Evolutionary conservation across 2,329 filamentous ascomycete species (phyloP).

Genomic region (Gaeumannomyces tritici): DNA sequence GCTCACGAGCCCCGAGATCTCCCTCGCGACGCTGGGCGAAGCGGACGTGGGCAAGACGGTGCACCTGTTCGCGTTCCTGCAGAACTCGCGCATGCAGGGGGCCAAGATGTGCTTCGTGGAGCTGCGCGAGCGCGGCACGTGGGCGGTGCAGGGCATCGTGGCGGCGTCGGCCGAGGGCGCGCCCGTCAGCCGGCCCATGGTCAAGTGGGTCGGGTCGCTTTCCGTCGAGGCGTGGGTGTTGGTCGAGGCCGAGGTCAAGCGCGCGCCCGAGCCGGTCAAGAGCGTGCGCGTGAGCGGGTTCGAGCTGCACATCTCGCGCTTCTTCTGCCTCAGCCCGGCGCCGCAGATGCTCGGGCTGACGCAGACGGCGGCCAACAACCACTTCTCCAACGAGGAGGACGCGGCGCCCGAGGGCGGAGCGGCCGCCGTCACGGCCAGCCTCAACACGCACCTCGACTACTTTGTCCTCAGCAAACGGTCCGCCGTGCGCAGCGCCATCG

Average conservation of each 20-base stretch:
- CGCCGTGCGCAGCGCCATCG: slow-evolving; percentile 69
- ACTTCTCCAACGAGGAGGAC: slow-evolving; percentile 45
- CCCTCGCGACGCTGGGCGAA: slow-evolving; percentile 56
- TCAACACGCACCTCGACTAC: slow-evolving; percentile 84
- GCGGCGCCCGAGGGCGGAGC: slow-evolving; percentile 17
- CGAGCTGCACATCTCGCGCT: slow-evolving; percentile 82
- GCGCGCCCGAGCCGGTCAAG: slow-evolving; percentile 79
- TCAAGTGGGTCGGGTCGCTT: slow-evolving; percentile 75
- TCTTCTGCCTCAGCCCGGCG: slow-evolving; percentile 63
- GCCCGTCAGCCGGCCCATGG: slow-evolving; percentile 73
- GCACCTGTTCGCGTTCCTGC: slow-evolving; percentile 69
- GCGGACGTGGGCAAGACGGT: slow-evolving; percentile 60
- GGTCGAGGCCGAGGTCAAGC: slow-evolving; percentile 72
- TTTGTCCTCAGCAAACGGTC: slow-evolving; percentile 86
- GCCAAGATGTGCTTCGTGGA: slow-evolving; percentile 90
- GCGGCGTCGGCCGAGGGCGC: slow-evolving; percentile 50
- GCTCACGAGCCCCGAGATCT: slow-evolving; percentile 40
- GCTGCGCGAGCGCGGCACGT: slow-evolving; percentile 63
- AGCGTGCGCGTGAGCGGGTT: slow-evolving; percentile 70
- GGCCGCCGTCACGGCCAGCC: slow-evolving; percentile 57
- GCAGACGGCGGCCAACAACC: slow-evolving; percentile 43
- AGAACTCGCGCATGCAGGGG: slow-evolving; percentile 80
- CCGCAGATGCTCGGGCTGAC: slow-evolving; percentile 49
- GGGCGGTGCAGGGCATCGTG: slow-evolving; percentile 76
- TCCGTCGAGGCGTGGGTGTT: slow-evolving; percentile 74